These are phyloP conservation scores for Geotrichum europaeum DNA, from an alignment of 1,139 yeast species.

Conservation along the genomic window DNA sequence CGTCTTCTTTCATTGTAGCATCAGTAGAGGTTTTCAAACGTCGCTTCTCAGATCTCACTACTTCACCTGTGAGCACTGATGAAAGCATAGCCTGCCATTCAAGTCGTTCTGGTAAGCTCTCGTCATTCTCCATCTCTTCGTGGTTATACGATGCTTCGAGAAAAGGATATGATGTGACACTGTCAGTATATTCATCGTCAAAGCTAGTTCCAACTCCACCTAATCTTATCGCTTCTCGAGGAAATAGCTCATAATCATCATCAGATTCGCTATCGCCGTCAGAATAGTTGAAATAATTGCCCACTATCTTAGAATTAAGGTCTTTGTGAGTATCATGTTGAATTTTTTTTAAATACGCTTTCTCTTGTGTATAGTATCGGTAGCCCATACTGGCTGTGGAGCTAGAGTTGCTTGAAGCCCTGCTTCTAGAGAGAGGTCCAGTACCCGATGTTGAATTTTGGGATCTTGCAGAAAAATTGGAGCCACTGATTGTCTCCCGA, in stretches of 20 bases:
- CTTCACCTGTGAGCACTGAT: slow-evolving; percentile 90
- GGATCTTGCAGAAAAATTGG: slow-evolving; percentile 2
- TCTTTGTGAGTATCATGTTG: slow-evolving; percentile 62
- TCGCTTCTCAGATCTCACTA: slow-evolving; percentile 83
- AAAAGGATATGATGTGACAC: slow-evolving; percentile 25
- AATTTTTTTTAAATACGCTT: slow-evolving; percentile 59
- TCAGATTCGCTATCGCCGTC: slow-evolving; percentile 27
- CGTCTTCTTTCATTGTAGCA: slow-evolving; percentile 45
- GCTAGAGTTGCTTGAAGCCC: neutral
- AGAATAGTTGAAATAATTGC: slow-evolving; percentile 22
- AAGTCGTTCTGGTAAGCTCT: slow-evolving; percentile 67
- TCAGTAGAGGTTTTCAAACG: slow-evolving; percentile 49
- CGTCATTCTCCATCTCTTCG: slow-evolving; percentile 28
- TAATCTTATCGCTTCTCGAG: slow-evolving; percentile 24
- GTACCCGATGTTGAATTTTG: neutral
- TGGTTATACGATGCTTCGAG: slow-evolving; percentile 21
- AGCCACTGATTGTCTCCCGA: slow-evolving; percentile 4
- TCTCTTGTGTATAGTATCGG: slow-evolving; percentile 52
- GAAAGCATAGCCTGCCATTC: slow-evolving; percentile 97
- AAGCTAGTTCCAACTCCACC: slow-evolving; percentile 35
- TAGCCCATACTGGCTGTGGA: neutral
- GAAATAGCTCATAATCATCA: slow-evolving; percentile 24
- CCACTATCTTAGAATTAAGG: slow-evolving; percentile 31
- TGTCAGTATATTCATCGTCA: slow-evolving; percentile 34
- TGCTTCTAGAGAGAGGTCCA: neutral